These are phyloP conservation scores for Kurtzmaniella natalensis DNA, from an alignment of 1,139 yeast genomes.

Conservation along the genomic window DNA sequence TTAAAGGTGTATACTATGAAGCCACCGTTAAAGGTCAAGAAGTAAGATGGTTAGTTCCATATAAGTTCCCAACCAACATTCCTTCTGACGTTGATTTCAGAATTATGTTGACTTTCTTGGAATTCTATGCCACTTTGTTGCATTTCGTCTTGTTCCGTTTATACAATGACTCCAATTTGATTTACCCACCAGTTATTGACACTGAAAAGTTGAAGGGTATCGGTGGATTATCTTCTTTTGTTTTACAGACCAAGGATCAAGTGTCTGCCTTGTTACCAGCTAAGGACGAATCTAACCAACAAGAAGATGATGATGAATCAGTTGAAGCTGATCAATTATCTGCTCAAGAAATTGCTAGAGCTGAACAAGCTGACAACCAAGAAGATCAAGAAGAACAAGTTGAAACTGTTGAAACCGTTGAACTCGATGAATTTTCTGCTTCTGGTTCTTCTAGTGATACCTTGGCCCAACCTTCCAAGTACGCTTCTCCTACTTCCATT, in stretches of 20 bases:
- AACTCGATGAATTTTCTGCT: constrained; percentile 68
- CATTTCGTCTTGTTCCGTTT: constrained; percentile 84
- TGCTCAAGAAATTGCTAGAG: constrained; percentile 42
- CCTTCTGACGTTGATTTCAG: constrained; percentile 94
- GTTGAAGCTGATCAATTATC: constrained; percentile 40
- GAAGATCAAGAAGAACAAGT: constrained; percentile 35
- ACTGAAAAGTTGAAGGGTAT: constrained; percentile 68
- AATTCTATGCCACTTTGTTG: constrained; percentile 86
- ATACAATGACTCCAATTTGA: constrained; percentile 78
- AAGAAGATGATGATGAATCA: constrained; percentile 12
- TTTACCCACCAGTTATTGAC: constrained; percentile 89
- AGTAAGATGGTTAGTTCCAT: constrained; percentile 94
- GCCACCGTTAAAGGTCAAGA: constrained; percentile 90
- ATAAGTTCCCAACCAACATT: constrained; percentile 91
- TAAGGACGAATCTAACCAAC: constrained; percentile 11
- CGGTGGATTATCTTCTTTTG: constrained; percentile 85
- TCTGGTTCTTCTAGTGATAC: constrained; percentile 68
- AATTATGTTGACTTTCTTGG: constrained; percentile 94
- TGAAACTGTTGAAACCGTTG: constrained; percentile 39
- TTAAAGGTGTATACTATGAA: constrained; percentile 95
- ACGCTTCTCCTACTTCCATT: constrained; percentile 52
- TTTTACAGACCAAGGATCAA: constrained; percentile 47
- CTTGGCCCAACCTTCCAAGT: constrained; percentile 74
- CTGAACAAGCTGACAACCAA: constrained; percentile 45
- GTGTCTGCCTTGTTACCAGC: constrained; percentile 39